Percentiles rank a stretch among this genome's conserved stretches.
phyloP scores from a whole-genome alignment of 169 alveolate genomes.

The Plasmodium cynomolgi region DNA sequence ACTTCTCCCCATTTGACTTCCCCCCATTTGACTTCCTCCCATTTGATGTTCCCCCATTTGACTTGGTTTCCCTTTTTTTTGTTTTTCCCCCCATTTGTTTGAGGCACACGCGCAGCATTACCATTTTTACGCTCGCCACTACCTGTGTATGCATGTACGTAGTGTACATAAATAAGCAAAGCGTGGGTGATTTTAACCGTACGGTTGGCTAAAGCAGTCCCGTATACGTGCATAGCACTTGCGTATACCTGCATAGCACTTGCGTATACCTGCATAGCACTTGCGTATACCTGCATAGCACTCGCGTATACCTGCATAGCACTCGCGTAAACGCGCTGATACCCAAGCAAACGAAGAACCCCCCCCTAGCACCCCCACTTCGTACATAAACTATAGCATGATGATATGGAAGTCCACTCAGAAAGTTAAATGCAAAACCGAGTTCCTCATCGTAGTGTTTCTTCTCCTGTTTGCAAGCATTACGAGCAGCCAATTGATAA shows the following conservation, averaged over 20 bases:
- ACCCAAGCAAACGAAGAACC: not conserved
- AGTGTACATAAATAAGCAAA: not conserved
- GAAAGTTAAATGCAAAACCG: constrained; percentile 11
- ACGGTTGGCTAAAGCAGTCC: not conserved
- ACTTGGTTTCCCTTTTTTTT: not conserved
- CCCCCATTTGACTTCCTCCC: not conserved
- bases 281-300: not conserved
- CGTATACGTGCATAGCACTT: not conserved
- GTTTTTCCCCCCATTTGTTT: not conserved
- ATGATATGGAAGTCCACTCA: constrained; percentile 67
- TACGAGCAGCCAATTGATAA: constrained; percentile 59
- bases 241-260: not conserved
- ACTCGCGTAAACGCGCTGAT: not conserved
- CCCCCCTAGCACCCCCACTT: not conserved
- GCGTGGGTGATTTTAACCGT: not conserved
- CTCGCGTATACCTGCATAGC: not conserved
- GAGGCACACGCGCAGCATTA: not conserved
- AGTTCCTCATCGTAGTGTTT: constrained; percentile 9
- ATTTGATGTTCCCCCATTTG: not conserved
- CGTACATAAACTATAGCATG: constrained; percentile 7
- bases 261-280: not conserved
- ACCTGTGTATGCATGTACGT: not conserved
- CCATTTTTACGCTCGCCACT: not conserved
- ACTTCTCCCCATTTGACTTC: not conserved
- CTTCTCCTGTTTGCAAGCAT: constrained; percentile 22